Evolutionary conservation across 345 rosid genomes (phyloP), one percentile per base, ranked within the genome.

Genomic region (Atalantia buxifolia): DNA sequence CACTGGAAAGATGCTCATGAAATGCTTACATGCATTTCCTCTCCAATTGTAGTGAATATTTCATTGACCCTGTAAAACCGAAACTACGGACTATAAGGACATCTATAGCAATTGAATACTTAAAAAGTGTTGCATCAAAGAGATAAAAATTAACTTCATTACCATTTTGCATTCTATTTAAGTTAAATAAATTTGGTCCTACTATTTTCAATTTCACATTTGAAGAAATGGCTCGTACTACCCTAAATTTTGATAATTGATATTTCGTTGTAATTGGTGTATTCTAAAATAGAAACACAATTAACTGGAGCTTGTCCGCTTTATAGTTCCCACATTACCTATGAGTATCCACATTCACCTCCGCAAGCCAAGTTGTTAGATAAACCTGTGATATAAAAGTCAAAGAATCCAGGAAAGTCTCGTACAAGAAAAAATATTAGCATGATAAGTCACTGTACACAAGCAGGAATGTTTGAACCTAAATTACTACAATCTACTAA

Each of bases 361-460:
- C 94, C n/a, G 95, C 91, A 79, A 88, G 90, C 98, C 97, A 93
- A 71, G 97, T 81, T 66, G 97, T 90, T 74, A 94, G 81, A 85
- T 86, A 88, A 56, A 89, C 89, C 97, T 94, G 89, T 75, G 79
- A 66, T 40, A 3, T 73, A 74, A 68, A 56, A 55, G 38, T 71
- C 62, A 22, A 79, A 40, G 27, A 56, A 36, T 56, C 45, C 71
- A 40, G 19, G 7, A 60, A 13, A 27, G 50, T 31, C 18, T 55
- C 48, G 0, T 24, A 50, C 9, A 35, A 36, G 36, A 38, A 48
- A 66, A 21, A 63, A 42, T 78, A 35, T 61, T 57, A 62, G 61
- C 35, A 35, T 16, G 1, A 75, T 24, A 5, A 75, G 28, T 57
- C 18, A 0, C 31, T n/a, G 27, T 22, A 31, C n/a, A 12, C 10